These are phyloP conservation scores for Epichloe baconii DNA, from an alignment of 2,329 filamentous ascomycete genomes.

Conservation along the genomic window DNA sequence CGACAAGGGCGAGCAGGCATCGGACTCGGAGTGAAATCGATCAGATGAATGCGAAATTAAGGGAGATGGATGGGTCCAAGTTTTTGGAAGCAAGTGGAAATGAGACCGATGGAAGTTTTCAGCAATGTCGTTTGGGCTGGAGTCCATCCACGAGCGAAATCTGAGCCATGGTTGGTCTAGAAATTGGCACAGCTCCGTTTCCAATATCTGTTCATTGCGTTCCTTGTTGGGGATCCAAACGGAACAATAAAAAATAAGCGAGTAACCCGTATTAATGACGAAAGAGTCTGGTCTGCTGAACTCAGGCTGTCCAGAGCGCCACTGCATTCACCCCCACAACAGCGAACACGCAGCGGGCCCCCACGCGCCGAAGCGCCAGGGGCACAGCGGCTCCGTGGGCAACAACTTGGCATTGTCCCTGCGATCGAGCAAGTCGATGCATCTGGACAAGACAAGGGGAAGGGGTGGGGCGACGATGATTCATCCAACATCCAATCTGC, in stretches of 20 bases:
- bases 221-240: neutral
- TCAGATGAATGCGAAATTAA: neutral
- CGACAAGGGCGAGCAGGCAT: neutral
- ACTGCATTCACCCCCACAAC: neutral
- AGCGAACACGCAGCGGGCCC: neutral
- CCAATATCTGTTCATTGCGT: neutral
- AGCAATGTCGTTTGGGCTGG: too few species aligned
- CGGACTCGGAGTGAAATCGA: neutral
- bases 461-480: neutral
- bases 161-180: too few species aligned
- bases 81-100: neutral
- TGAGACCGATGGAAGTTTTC: neutral
- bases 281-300: neutral
- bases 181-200: too few species aligned
- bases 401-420: neutral
- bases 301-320: neutral
- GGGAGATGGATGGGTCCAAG: neutral
- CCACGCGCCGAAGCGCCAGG: constrained; percentile 1
- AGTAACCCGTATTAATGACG: neutral
- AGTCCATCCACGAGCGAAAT: too few species aligned
- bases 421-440: neutral
- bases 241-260: neutral
- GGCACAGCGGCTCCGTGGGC: neutral
- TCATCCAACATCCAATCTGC: neutral
- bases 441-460: neutral